Evolutionary conservation across 345 rosid species (phyloP).

Genomic region (Bruguiera sexangula): DNA sequence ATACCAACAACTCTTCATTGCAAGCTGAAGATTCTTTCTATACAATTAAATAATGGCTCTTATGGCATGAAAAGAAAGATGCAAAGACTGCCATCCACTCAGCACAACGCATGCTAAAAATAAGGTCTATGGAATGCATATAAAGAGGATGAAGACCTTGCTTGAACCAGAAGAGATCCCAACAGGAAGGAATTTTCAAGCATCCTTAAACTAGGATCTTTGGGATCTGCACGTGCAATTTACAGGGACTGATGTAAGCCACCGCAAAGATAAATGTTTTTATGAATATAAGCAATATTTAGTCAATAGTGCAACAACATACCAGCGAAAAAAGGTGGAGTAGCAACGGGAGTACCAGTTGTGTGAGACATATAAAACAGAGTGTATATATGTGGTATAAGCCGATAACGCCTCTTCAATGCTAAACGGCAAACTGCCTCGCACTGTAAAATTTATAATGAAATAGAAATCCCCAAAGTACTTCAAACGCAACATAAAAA

Average conservation of each 20-base stretch:
- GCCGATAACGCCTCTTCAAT: conserved; percentile 80
- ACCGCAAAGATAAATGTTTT: background rate
- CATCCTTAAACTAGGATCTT: conserved; percentile 64
- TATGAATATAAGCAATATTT: conserved; percentile 6
- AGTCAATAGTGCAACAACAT: conserved; percentile 20
- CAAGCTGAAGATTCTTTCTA: too few species aligned
- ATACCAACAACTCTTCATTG: too few species aligned
- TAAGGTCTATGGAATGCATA: background rate
- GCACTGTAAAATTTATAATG: conserved; percentile 38
- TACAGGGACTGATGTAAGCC: background rate
- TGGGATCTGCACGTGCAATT: conserved; percentile 52
- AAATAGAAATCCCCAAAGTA: too few species aligned
- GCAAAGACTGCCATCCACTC: too few species aligned
- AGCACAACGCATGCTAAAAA: too few species aligned
- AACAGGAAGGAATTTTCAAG: conserved; percentile 74
- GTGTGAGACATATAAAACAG: conserved; percentile 77
- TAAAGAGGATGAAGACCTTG: conserved; percentile 52
- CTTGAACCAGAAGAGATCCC: conserved; percentile 68
- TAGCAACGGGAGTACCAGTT: conserved; percentile 68
- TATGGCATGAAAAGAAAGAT: too few species aligned
- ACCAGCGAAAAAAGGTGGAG: conserved; percentile 85
- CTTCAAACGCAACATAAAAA: too few species aligned
- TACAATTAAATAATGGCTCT: too few species aligned
- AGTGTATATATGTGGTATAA: conserved; percentile 80
- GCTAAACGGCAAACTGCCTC: conserved; percentile 92